A percentile compares a stretch with the other conserved stretches of the same genome.
Conservation (phyloP, 192 early-diverging fungal species). For the Coemansia sp. region DNA sequence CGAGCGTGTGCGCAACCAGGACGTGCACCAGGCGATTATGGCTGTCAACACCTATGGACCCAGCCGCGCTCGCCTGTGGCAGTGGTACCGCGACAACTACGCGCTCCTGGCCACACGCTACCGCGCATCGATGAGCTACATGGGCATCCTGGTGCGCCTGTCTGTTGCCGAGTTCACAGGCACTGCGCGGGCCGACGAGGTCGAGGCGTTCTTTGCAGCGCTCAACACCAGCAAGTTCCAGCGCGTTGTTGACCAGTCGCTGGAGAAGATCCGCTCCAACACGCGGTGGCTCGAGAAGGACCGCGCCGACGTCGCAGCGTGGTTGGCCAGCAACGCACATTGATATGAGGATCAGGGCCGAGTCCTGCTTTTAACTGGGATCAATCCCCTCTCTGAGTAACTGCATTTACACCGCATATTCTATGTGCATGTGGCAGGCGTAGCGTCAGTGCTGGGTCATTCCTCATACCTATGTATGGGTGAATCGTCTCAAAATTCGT, state of each 20-base stretch:
- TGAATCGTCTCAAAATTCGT: no score
- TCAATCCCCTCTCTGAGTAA: no score
- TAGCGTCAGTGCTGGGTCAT: no score
- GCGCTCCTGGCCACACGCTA: constrained; percentile 60
- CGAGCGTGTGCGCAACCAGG: constrained; percentile 71
- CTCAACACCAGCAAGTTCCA: constrained; percentile 57
- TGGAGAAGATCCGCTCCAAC: constrained; percentile 68
- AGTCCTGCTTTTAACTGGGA: no score
- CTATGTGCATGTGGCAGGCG: no score
- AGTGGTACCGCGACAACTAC: constrained; percentile 65
- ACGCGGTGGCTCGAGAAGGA: constrained; percentile 51
- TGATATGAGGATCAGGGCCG: no score
- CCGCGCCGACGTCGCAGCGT: constrained; percentile 32
- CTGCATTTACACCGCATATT: no score
- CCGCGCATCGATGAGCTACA: constrained; percentile 64
- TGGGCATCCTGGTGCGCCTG: constrained; percentile 65
- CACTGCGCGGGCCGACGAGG: constrained; percentile 57
- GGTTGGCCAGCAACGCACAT: constrained; percentile 33
- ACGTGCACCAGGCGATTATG: constrained; percentile 55
- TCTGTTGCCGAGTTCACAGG: constrained; percentile 63
- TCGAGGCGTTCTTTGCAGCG: constrained; percentile 57
- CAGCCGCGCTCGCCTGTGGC: constrained; percentile 64
- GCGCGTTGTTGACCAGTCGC: constrained; percentile 67
- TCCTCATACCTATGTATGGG: no score
- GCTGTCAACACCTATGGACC: constrained; percentile 58